Conservation (phyloP, 768 basidiomycete genomes). For the Lactarius hengduanensis region DNA sequence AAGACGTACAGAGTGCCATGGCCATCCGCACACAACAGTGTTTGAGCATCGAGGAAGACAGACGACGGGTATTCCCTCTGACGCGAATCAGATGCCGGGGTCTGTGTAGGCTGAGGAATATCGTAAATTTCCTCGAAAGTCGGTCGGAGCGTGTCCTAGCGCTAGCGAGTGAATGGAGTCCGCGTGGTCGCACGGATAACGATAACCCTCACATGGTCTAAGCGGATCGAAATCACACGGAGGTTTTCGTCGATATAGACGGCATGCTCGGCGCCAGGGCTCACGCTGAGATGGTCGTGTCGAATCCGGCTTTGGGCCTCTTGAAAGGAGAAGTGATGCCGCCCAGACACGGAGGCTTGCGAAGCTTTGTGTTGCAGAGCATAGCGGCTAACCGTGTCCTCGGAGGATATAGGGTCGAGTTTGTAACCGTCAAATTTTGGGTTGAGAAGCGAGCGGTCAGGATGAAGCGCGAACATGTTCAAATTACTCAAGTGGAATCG, state of each 20-base stretch:
- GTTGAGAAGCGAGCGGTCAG: constrained; percentile 57
- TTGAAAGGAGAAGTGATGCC: constrained; percentile 65
- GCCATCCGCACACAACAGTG: constrained; percentile 66
- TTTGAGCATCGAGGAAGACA: constrained; percentile 49
- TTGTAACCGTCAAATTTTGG: constrained; percentile 86
- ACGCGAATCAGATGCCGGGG: constrained; percentile 39
- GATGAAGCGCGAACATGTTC: constrained; percentile 25
- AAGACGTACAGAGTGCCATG: constrained; percentile 65
- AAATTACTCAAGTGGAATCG: not conserved
- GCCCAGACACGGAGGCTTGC: constrained; percentile 58
- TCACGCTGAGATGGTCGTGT: constrained; percentile 73
- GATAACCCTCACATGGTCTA: constrained; percentile 52
- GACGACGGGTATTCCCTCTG: constrained; percentile 77
- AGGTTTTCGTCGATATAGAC: constrained; percentile 68
- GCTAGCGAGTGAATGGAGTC: constrained; percentile 30
- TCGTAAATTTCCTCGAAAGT: constrained; percentile 57
- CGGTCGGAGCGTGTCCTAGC: constrained; percentile 52
- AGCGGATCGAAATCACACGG: constrained; percentile 56
- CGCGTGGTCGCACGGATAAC: constrained; percentile 17
- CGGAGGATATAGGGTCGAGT: constrained; percentile 59
- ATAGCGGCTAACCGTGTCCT: constrained; percentile 52
- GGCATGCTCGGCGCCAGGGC: constrained; percentile 45
- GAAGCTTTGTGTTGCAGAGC: constrained; percentile 46
- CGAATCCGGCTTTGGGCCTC: constrained; percentile 83
- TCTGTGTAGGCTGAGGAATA: constrained; percentile 53